Conservation (phyloP, 2,329 filamentous ascomycete species). For the Ophiostoma fasciatum region DNA sequence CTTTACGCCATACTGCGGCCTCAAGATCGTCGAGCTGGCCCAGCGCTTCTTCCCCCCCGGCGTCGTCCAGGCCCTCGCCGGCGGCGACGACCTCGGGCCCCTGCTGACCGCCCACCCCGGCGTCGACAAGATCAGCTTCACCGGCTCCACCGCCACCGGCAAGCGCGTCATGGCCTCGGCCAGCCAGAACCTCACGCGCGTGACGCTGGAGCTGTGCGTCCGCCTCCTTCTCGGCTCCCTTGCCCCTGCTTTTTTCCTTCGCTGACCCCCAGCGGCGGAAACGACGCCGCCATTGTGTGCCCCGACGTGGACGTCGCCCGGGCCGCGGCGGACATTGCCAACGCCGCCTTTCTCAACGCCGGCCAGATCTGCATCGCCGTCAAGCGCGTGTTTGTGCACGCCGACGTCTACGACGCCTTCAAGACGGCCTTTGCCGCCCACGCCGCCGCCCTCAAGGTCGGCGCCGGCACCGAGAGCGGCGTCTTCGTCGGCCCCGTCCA, state of each 20-base stretch:
- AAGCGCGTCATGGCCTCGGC: slow-evolving; percentile 45
- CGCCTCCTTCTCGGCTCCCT: too few relatives aligned
- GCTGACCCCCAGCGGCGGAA: too few relatives aligned
- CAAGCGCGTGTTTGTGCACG: slow-evolving; percentile 37
- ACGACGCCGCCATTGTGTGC: slow-evolving; percentile 25
- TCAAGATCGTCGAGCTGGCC: slow-evolving; percentile 47
- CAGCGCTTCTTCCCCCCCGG: slow-evolving; percentile 44
- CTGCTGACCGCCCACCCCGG: slow-evolving; percentile 43
- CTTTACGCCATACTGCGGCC: slow-evolving; percentile 39
- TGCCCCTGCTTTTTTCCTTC: too few relatives aligned
- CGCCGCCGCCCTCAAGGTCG: slow-evolving; percentile 25
- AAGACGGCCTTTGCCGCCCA: slow-evolving; percentile 29
- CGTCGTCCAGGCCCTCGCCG: slow-evolving; percentile 45
- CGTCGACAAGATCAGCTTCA: slow-evolving; percentile 49
- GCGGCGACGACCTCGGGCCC: slow-evolving; percentile 44
- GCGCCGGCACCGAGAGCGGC: slow-evolving; percentile 26
- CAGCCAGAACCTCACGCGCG: slow-evolving; percentile 41
- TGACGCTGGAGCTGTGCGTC: slow-evolving; percentile 49
- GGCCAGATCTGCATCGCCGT: slow-evolving; percentile 33
- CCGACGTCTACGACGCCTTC: slow-evolving; percentile 33
- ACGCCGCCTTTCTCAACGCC: background rate
- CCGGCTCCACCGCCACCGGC: slow-evolving; percentile 43
- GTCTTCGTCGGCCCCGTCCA: slow-evolving; percentile 38
- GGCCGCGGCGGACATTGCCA: slow-evolving; percentile 17
- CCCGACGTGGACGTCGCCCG: slow-evolving; percentile 27